Evolutionary conservation across 306 rosid genomes (phyloP), one percentile per base, ranked within the genome.

Genomic region (Adenanthera pavonina): DNA sequence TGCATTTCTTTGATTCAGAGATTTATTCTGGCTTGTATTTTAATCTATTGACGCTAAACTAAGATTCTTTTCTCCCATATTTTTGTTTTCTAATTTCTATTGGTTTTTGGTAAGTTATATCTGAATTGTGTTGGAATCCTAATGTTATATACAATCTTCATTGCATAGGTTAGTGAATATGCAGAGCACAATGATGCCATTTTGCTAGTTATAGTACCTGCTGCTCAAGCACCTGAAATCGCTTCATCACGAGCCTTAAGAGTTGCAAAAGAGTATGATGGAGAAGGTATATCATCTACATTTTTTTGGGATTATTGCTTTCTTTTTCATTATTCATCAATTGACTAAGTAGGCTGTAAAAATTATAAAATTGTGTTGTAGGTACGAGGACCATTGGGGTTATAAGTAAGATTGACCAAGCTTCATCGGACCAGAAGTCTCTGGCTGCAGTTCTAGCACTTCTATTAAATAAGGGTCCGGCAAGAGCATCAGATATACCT

Each of bases 361-460:
- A 74, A 33, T 54, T 87, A 76, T 57, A 13, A 20, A 44, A 69
- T 44, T 46, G 6, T 69, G 48, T 56, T 14, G 54, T 80, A 95
- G 99, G 99, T 84, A 93, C 97, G 54, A 89, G 99, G 85, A 95
- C 96, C 20, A 83, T 95, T 76, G 99, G 99, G 43, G 86, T 95
- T 40, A 90, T 95, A 69, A 93, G 97, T 84, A 95, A 95, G 89
- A 89, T 95, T 51, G 99, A 95, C 84, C 99, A 95, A 90, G 99
- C 99, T 77, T 84, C 99, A 62, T 64, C 89, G 7, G 99, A 95
- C 79, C 97, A 87, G 82, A 95, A 92, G 84, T 86, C 99, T 76
- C 89, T 95, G 69, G 91, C 98, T 84, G 99, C 98, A 33, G 99
- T 95, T 67, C 98, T 91, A 84, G 97, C 99, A 74, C 91, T 95